Base-by-base conservation (phyloP, 352 stramenopile genomes). In the Phytophthora palmivora region DNA sequence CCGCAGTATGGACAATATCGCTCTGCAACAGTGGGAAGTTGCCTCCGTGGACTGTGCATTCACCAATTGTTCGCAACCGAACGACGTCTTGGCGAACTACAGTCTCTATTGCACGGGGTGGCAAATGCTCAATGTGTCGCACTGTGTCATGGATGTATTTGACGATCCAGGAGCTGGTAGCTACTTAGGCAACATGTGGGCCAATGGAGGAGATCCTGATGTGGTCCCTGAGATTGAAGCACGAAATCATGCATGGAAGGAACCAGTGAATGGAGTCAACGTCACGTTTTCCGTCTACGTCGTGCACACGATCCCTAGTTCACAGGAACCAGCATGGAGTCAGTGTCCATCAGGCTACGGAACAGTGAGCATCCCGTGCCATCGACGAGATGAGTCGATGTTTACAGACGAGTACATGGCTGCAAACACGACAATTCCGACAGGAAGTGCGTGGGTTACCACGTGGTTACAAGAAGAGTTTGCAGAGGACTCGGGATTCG, bases 71-170 rank as follows among this genome's bases (percentile, higher is more conserved):
- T 45, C 34, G 2, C 61, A 78, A 15, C 75, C 67, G 2, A 42
- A 67, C 16, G 51, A 19, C 5, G 11, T 36, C 2, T 15, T 19
- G 0, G 52, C 52, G 14, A 77, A 52, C 22, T 56, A 60, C 37
- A 62, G 52, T 32, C 44, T 33, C 9, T 67, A 33, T 8, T 84
- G 72, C 51, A 73, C 61, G 7, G 73, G 69, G 7, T 45, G 37
- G 0, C 56, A 78, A 55, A 82, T 84, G 69, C 55, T 75, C 19
- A 64, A 50, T 6, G 61, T 47, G 0, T 49, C 61, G 2, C 52
- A 66, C 37, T 82, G 75, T 30, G 67, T 70, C 3, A 45, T 63
- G 15, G 70, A 79, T 15, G 28, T 51, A 9, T 70, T 60, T 22
- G 38, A 60, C 0, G 53, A 60, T 24, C 2, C 18, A 4, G 34